Evolutionary conservation across 257 asterid genomes (phyloP), one percentile per base, ranked within the genome.

Genomic region (Cinchona pubescens): DNA sequence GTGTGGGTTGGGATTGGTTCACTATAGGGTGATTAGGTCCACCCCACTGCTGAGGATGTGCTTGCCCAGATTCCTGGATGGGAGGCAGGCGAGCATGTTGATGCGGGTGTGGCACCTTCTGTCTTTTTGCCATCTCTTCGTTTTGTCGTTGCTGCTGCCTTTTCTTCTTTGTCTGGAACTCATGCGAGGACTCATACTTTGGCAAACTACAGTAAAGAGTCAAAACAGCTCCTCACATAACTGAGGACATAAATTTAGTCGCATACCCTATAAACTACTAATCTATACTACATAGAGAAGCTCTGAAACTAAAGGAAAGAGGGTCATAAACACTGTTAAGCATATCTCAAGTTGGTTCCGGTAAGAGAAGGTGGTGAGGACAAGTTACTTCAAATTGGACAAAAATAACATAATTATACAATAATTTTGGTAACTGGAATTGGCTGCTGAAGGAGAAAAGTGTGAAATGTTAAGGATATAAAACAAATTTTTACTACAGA

Each of bases 121-220:
- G 97, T 71, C 96, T 80, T 79, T 91, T 95, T n/a, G 99, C 94
- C 18, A 76, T 66, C 87, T 95, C 96, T 77, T 95, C 98, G 6
- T 87, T 88, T 81, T 90, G 95, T 21, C 97, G 81, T 63, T 95
- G 99, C 76, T 91, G 96, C 86, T 90, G 99, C 74, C 98, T 80
- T 81, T 88, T 95, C 80, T 87, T 94, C 97, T 92, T 94, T 18
- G 97, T 94, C 85, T 92, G 97, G 89, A 90, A 94, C 89, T 94
- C 99, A 29, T 94, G 99, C 0, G 99, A 94, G 32, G 97, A 82
- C 79, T 94, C 99, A 4, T 94, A 94, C 79, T 85, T 88, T 10
- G 99, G 99, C 87, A 94, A 84, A 84, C 99, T 92, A 90, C 64
- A 49, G 74, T 23, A 16, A 77, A 61, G 23, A 60, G 61, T 64